A percentile compares a stretch with the other conserved stretches of the same genome.
phyloP scores from a whole-genome alignment of 2,329 filamentous ascomycete species.

The Xylaria sp. region DNA sequence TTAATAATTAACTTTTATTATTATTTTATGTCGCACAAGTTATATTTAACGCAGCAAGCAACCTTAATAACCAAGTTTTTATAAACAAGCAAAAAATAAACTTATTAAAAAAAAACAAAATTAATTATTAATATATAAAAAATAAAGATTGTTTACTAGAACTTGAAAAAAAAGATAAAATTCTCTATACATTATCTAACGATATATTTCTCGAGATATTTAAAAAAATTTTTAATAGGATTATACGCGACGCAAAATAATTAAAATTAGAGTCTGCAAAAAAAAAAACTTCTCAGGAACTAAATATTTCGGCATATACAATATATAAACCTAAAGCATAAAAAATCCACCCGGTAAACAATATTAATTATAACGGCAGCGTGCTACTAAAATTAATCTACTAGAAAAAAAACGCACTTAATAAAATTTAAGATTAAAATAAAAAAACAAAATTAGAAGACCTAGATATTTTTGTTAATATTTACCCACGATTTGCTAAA shows the following conservation, averaged over 20 bases:
- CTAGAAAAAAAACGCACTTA: background rate
- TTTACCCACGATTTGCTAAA: background rate
- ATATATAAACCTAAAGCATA: background rate
- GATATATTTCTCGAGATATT: conserved; percentile 2
- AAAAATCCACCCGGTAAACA: background rate
- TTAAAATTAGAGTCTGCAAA: background rate
- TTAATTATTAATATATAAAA: background rate
- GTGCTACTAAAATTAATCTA: background rate
- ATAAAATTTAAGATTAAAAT: background rate
- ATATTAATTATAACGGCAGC: background rate
- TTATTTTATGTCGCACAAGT: too few relatives aligned
- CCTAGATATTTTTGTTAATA: background rate
- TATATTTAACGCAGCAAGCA: too few relatives aligned
- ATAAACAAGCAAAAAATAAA: too few relatives aligned
- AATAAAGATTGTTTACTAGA: background rate
- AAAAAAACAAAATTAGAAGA: background rate
- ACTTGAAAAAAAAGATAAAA: background rate
- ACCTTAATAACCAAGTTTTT: too few relatives aligned
- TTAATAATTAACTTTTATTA: too few relatives aligned
- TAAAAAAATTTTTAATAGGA: background rate
- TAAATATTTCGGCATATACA: background rate
- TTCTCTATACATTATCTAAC: background rate
- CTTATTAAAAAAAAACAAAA: background rate
- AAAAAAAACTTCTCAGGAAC: background rate
- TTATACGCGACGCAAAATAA: background rate